These are phyloP conservation scores for Cyanidiococcus yangmingshanensis DNA, from an alignment of 23 red algal species.

Conservation along the genomic window DNA sequence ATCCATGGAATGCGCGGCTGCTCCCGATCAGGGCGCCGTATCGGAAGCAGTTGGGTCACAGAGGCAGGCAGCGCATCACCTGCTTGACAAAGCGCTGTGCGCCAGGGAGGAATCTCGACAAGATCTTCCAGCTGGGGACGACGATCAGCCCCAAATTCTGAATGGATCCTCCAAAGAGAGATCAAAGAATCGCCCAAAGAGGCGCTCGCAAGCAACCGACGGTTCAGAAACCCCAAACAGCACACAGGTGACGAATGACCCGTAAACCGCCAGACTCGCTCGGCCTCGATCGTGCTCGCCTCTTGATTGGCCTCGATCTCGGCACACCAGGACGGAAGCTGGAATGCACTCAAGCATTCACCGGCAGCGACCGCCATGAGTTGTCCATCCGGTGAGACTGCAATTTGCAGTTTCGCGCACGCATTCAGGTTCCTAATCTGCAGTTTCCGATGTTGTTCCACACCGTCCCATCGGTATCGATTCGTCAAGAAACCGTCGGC, in stretches of 20 bases:
- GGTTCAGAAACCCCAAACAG: not conserved
- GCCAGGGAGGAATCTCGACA: not conserved
- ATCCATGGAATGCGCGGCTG: not conserved
- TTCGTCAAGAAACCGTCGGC: not conserved
- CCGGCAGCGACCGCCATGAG: not conserved
- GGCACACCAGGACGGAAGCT: not conserved
- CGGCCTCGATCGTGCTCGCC: not conserved
- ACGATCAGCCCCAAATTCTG: not conserved
- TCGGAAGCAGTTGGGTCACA: not conserved
- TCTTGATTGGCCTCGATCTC: not conserved
- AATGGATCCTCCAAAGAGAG: not conserved
- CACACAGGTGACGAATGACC: not conserved
- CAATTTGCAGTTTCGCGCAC: not conserved
- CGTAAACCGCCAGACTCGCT: not conserved
- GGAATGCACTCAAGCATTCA: not conserved
- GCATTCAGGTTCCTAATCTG: not conserved
- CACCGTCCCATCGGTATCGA: not conserved
- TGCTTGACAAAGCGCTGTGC: not conserved
- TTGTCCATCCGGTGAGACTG: not conserved
- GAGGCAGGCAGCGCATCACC: not conserved
- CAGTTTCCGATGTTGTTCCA: not conserved
- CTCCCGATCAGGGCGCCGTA: not conserved
- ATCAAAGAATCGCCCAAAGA: not conserved
- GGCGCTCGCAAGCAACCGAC: not conserved
- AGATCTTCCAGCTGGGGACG: not conserved